These are phyloP conservation scores for Amesomyces nigricolor DNA, from an alignment of 2,329 filamentous ascomycete species.

Conservation along the genomic window DNA sequence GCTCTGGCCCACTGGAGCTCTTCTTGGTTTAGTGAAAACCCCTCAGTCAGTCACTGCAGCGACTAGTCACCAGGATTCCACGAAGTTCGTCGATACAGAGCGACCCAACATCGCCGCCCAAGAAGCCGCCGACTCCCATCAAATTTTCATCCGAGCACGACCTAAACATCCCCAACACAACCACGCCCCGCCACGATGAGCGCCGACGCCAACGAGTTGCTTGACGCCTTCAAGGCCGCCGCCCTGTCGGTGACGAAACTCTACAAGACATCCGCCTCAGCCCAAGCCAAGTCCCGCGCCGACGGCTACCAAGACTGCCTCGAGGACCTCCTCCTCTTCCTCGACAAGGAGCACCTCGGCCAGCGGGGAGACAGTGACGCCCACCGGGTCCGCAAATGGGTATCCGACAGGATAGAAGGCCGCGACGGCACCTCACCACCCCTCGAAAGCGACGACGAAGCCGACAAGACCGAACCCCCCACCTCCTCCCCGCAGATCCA, in stretches of 20 bases:
- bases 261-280: conserved; percentile 82
- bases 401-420: conserved; percentile 63
- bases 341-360: conserved; percentile 77
- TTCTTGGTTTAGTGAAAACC: conserved; percentile 21
- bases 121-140: background rate
- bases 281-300: conserved; percentile 66
- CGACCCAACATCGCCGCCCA: background rate
- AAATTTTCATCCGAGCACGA: background rate
- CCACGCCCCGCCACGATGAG: conserved; percentile 29
- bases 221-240: conserved; percentile 86
- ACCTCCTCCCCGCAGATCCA: conserved; percentile 52
- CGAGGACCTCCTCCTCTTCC: conserved; percentile 78
- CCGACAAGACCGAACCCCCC: conserved; percentile 52
- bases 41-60: conserved; percentile 11
- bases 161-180: background rate
- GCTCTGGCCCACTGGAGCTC: conserved; percentile 15
- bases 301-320: conserved; percentile 93
- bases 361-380: conserved; percentile 68
- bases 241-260: conserved; percentile 93
- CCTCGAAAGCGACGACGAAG: conserved; percentile 52
- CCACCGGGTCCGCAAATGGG: conserved; percentile 57
- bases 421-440: conserved; percentile 48
- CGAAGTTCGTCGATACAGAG: background rate
- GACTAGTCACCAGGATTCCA: conserved; percentile 5
- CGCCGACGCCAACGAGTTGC: conserved; percentile 55